A percentile compares a stretch with the other conserved stretches of the same genome.
These are phyloP conservation scores for Phytophthora fragariaefolia DNA, from an alignment of 352 stramenopile genomes.

Conservation along the genomic window DNA sequence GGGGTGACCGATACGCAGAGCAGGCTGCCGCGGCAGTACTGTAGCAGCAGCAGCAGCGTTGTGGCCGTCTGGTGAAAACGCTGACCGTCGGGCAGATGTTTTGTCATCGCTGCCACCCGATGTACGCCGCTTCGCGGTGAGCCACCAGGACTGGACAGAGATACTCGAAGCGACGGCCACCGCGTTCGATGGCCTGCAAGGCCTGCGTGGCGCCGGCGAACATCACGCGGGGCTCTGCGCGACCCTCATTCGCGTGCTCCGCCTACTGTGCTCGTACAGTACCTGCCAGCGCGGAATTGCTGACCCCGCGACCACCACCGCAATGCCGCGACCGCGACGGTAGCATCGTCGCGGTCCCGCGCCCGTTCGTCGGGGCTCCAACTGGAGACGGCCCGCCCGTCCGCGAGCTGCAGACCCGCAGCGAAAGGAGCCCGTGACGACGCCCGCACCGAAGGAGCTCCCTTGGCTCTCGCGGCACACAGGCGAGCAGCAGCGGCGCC, in stretches of 20 bases:
- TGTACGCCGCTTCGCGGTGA: constrained; percentile 1
- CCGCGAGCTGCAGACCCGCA: too few species aligned
- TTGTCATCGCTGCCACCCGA: constrained; percentile 2
- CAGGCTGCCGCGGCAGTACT: neutral
- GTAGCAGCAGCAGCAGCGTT: neutral
- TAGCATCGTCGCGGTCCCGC: constrained; percentile 2
- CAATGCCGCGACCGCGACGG: constrained; percentile 15
- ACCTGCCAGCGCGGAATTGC: constrained; percentile 1
- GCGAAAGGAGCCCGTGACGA: too few species aligned
- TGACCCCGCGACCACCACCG: constrained; percentile 18
- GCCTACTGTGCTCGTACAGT: constrained; percentile 30
- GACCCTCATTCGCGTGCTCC: neutral
- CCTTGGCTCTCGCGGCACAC: too few species aligned
- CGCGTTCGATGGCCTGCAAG: too few species aligned
- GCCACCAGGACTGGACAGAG: neutral
- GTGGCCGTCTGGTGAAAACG: neutral
- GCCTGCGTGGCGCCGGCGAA: too few species aligned
- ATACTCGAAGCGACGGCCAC: neutral
- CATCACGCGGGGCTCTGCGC: too few species aligned
- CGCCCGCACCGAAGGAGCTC: too few species aligned
- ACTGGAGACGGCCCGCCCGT: neutral
- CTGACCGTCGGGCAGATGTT: constrained; percentile 5
- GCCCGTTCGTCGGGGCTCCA: neutral
- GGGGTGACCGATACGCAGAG: neutral
- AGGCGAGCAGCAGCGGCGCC: neutral